phyloP scores from a whole-genome alignment of 1,284 basidiomycete genomes.

The Erythrobasidium hasegawianum region DNA sequence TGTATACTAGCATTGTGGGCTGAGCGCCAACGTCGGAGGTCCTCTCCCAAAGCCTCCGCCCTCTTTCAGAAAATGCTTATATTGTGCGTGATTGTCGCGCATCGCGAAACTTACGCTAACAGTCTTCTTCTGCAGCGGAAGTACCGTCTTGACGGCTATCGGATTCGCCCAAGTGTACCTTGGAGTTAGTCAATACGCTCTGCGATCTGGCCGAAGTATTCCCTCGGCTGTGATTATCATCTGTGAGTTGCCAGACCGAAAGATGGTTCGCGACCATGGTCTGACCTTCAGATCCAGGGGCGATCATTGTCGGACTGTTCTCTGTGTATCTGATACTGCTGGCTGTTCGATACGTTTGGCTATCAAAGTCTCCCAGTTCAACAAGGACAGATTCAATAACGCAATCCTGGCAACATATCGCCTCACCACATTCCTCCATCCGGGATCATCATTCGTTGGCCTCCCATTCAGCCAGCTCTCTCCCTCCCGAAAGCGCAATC shows the following conservation, averaged over 20 bases:
- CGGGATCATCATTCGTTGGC: too few species aligned
- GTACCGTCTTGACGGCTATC: conserved; percentile 17
- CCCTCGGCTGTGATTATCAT: conserved; percentile 31
- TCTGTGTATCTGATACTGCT: conserved; percentile 10
- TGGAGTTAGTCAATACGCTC: conserved; percentile 28
- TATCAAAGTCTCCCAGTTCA: background rate
- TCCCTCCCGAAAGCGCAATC: too few species aligned
- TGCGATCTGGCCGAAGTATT: conserved; percentile 12
- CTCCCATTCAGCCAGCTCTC: too few species aligned
- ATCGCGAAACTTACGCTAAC: too few species aligned
- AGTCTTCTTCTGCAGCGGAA: background rate
- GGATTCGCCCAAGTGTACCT: conserved; percentile 33
- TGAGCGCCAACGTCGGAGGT: too few species aligned
- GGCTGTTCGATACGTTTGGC: background rate
- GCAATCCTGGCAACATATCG: background rate
- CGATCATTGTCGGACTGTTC: conserved; percentile 13
- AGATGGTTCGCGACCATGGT: too few species aligned
- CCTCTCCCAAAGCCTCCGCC: background rate
- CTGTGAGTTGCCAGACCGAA: conserved; percentile 10
- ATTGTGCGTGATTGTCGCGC: background rate
- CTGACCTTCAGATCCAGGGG: too few species aligned
- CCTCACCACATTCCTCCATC: too few species aligned
- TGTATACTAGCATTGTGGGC: too few species aligned
- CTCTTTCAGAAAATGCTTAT: background rate
- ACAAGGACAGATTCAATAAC: background rate